These are phyloP conservation scores for Drosera spatulata DNA, from an alignment of 179 eudicot genomes.

Conservation along the genomic window DNA sequence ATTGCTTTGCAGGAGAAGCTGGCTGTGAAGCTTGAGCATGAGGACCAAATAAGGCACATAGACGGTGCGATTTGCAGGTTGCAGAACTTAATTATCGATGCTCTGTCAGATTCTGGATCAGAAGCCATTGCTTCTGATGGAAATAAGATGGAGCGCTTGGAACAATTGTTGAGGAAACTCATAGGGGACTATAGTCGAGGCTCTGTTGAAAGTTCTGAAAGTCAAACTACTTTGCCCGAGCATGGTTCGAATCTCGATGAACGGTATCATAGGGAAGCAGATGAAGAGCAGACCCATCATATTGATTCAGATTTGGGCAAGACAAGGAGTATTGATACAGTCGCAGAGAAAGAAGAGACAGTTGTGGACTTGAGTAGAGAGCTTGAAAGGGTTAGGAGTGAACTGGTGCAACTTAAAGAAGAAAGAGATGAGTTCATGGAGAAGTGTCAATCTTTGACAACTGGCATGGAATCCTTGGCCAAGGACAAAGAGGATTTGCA, in stretches of 20 bases:
- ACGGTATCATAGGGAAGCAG: constrained; percentile 12
- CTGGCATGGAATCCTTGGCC: constrained; percentile 37
- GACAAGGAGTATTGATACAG: constrained; percentile 14
- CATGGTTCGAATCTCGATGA: constrained; percentile 8
- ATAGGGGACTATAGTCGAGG: constrained; percentile 22
- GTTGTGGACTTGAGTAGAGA: constrained; percentile 27
- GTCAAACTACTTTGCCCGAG: constrained; percentile 10
- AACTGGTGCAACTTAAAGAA: constrained; percentile 40
- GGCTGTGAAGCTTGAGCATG: constrained; percentile 28
- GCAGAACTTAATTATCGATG: constrained; percentile 38
- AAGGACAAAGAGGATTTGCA: constrained; percentile 39
- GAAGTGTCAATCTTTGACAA: constrained; percentile 38
- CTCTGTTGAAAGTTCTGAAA: constrained; percentile 13
- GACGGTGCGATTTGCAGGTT: constrained; percentile 54
- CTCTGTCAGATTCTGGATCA: constrained; percentile 33
- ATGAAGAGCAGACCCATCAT: constrained; percentile 13
- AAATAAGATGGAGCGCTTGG: constrained; percentile 38
- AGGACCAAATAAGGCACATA: constrained; percentile 32
- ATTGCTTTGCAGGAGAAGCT: constrained; percentile 30
- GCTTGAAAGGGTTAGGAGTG: constrained; percentile 47
- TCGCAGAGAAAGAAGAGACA: constrained; percentile 23
- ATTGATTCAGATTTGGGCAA: constrained; percentile 21
- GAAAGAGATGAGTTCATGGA: constrained; percentile 42
- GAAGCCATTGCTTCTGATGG: constrained; percentile 30
- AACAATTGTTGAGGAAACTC: constrained; percentile 42